These are phyloP conservation scores for Oryza meyeriana DNA, from an alignment of 176 grass and related monocot genomes.

Conservation along the genomic window DNA sequence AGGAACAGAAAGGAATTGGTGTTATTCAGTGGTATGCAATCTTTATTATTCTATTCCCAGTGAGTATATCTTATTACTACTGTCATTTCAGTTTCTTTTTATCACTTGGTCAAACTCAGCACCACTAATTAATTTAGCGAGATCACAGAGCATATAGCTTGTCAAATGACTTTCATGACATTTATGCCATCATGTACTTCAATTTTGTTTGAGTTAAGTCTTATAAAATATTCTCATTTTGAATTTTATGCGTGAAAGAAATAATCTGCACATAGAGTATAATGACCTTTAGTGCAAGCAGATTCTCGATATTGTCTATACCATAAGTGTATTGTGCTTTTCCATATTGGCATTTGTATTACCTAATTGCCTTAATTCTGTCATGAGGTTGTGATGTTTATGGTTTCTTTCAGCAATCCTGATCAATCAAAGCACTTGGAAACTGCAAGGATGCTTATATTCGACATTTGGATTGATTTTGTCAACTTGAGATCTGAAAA, in stretches of 20 bases:
- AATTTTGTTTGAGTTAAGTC: neutral
- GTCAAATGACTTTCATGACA: neutral
- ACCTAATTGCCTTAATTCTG: neutral
- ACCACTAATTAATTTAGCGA: neutral
- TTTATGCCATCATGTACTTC: neutral
- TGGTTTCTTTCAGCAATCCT: conserved; percentile 71
- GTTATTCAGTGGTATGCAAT: conserved; percentile 86
- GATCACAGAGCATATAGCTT: neutral
- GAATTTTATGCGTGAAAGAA: conserved; percentile 1
- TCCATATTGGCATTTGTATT: neutral
- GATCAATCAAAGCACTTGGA: conserved; percentile 99
- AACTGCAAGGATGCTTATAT: conserved; percentile 89
- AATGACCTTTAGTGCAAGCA: neutral
- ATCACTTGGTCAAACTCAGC: neutral
- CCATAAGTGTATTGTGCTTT: neutral
- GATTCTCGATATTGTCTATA: neutral
- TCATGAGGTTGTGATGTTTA: neutral
- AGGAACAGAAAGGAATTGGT: conserved; percentile 79
- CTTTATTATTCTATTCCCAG: conserved; percentile 8
- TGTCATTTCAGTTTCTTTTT: neutral
- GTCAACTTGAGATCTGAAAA: conserved; percentile 96
- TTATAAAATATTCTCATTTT: neutral
- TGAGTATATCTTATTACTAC: neutral
- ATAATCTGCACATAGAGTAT: neutral
- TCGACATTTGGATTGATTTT: conserved; percentile 88